Evolutionary conservation across 2,329 filamentous ascomycete genomes (phyloP).

Genomic region (Exophiala alcalophila): DNA sequence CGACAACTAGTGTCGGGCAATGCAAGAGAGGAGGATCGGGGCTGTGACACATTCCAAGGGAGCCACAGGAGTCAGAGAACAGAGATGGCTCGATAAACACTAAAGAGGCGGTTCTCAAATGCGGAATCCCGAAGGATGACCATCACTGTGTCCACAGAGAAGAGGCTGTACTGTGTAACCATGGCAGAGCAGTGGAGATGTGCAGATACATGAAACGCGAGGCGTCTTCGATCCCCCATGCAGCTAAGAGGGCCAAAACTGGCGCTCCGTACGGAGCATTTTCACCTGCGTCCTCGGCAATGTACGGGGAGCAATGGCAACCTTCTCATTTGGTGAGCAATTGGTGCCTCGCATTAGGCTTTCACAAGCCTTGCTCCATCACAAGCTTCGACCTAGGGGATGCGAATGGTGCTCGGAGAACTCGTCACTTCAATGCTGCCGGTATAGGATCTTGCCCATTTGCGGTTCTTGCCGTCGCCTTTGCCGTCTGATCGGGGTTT

Average conservation of each 20-base stretch:
- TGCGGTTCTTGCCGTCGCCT: too few relatives aligned
- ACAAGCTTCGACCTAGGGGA: too few relatives aligned
- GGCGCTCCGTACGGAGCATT: not conserved
- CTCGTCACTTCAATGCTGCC: too few relatives aligned
- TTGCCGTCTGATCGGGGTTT: too few relatives aligned
- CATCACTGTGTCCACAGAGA: conserved; percentile 1
- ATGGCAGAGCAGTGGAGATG: conserved; percentile 12
- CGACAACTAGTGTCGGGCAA: too few relatives aligned
- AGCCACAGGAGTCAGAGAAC: too few relatives aligned
- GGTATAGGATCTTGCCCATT: too few relatives aligned
- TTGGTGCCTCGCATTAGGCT: conserved; percentile 14
- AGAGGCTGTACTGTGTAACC: conserved; percentile 9
- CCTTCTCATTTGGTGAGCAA: conserved; percentile 4
- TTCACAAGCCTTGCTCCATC: conserved; percentile 2
- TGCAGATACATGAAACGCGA: conserved; percentile 16
- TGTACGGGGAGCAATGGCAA: not conserved
- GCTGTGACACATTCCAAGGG: too few relatives aligned
- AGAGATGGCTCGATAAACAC: too few relatives aligned
- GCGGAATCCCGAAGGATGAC: not conserved
- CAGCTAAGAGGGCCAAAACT: not conserved
- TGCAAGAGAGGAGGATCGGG: too few relatives aligned
- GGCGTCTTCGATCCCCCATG: conserved; percentile 1
- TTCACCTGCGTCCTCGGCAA: conserved; percentile 3
- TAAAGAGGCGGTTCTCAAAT: too few relatives aligned
- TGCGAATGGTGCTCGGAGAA: too few relatives aligned